Conservation (phyloP, 2,329 filamentous ascomycete genomes). For the Trichoderma sp. region DNA sequence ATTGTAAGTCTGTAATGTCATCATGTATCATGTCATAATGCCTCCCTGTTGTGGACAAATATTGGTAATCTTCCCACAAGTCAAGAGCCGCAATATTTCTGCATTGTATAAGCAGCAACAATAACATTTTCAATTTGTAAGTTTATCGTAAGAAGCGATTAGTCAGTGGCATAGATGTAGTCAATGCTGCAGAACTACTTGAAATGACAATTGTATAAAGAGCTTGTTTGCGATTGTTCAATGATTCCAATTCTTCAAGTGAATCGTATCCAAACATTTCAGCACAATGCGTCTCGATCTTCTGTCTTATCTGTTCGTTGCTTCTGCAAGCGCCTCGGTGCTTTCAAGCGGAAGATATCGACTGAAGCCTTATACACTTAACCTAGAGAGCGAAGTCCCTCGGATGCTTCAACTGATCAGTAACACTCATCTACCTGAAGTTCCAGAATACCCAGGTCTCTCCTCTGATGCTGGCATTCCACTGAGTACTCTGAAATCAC, state of each 20-base stretch:
- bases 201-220: background rate
- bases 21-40: background rate
- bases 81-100: background rate
- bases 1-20: background rate
- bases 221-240: background rate
- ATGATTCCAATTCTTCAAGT: background rate
- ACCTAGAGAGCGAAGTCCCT: background rate
- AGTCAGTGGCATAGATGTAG: background rate
- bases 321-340: background rate
- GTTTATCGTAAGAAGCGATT: background rate
- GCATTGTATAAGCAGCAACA: too few relatives aligned
- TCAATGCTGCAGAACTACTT: background rate
- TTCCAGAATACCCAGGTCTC: background rate
- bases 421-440: constrained; percentile 16
- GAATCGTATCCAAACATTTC: background rate
- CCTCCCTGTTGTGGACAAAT: background rate
- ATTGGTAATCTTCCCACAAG: background rate
- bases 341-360: background rate
- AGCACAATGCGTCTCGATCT: background rate
- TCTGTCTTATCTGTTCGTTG: background rate
- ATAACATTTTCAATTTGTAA: background rate
- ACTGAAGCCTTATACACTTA: background rate
- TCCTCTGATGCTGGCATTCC: constrained; percentile 16
- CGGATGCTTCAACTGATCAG: constrained; percentile 24
- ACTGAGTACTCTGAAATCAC: constrained; percentile 17